Evolutionary conservation across 306 rosid genomes (phyloP), one percentile per base, ranked within the genome.

Genomic region (Lathyrus oleraceus): DNA sequence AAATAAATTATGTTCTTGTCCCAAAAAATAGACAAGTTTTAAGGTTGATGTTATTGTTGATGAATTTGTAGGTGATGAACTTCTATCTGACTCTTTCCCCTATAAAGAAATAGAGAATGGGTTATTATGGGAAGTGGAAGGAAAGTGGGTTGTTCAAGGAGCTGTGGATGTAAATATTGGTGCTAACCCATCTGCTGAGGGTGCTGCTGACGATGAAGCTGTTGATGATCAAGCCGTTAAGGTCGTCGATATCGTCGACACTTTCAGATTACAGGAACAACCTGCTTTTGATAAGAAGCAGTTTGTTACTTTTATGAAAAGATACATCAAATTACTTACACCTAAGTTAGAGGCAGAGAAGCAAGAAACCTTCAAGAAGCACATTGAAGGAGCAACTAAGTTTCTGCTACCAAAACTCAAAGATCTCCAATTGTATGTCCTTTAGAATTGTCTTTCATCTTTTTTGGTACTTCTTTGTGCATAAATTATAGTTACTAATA

Each of bases 61-160:
- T 73, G 61, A 65, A 58, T 66, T 66, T 73, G 66, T 82, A 90
- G 85, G 81, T 13, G 92, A 90, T 32, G 96, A 90, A 76, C 91
- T 90, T 78, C 91, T 90, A 27, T 90, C 96, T 1, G 94, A 87
- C 69, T 90, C 94, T 4, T 90, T 90, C 69, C 88, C 91, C 0
- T 90, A 86, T 84, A 82, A 84, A 82, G 94, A 90, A 81, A 87
- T 79, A 43, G 88, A 85, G 88, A 87, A 87, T 78, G 95, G 90
- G 13, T 77, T 90, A 52, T 72, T 90, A 27, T 90, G 94, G 96
- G 96, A 90, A 71, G 96, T 87, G 11, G 94, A 87, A 42, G 96
- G 94, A 65, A 90, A 90, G 97, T 90, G 98, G 98, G 94, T 90
- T 73, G 89, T 90, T 70, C 84, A 90, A 81, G 97, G 98, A 72